Percentiles rank a stretch among this genome's conserved stretches.
Evolutionary conservation across 768 basidiomycete genomes (phyloP).

Genomic region (Calvatia gigantea): DNA sequence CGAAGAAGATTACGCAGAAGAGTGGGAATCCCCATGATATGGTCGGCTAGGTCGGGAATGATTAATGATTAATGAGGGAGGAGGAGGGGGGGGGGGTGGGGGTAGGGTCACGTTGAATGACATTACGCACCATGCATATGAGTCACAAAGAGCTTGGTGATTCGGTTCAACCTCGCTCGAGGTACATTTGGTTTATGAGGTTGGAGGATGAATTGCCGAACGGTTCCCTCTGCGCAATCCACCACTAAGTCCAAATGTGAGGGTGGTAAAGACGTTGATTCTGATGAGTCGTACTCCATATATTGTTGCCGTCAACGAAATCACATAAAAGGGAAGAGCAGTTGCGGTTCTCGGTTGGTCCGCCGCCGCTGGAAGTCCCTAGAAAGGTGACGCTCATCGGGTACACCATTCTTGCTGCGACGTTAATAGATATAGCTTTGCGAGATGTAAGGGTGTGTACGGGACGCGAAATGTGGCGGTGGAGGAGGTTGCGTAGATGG

Average conservation of each 20-base stretch:
- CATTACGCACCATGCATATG: constrained; percentile 70
- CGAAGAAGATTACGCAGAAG: constrained; percentile 58
- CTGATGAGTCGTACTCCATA: constrained; percentile 58
- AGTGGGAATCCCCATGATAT: constrained; percentile 71
- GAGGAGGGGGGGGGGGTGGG: no score
- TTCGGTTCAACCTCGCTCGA: constrained; percentile 38
- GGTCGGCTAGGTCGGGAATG: constrained; percentile 46
- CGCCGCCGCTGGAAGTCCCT: constrained; percentile 75
- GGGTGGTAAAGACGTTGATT: constrained; percentile 6
- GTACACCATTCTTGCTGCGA: constrained; percentile 22
- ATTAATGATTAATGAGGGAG: no score
- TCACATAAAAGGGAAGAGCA: constrained; percentile 73
- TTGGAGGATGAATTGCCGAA: constrained; percentile 61
- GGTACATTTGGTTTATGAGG: constrained; percentile 28
- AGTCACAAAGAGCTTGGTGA: constrained; percentile 76
- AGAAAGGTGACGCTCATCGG: constrained; percentile 62
- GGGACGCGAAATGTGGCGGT: background rate
- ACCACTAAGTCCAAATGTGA: constrained; percentile 50
- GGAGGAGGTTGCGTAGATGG: background rate
- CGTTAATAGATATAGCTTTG: background rate
- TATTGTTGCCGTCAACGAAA: constrained; percentile 45
- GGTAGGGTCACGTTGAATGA: background rate
- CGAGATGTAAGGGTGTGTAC: background rate
- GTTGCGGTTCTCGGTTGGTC: constrained; percentile 68
- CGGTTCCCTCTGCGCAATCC: constrained; percentile 81